Evolutionary conservation across 129 eudicot species (phyloP).

Genomic region (Scalesia atractyloides): DNA sequence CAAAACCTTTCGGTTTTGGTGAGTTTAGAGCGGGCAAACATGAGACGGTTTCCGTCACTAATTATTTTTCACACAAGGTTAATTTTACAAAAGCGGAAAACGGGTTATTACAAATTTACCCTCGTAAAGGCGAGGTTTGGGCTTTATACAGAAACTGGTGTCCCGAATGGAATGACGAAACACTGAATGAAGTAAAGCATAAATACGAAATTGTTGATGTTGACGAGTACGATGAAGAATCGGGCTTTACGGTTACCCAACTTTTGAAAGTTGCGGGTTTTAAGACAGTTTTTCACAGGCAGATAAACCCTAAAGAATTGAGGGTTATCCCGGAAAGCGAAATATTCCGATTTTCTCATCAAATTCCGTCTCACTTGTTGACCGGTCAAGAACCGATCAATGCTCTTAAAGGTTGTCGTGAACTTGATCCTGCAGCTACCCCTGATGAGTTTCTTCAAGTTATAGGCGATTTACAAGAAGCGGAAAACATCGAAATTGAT

Average conservation of each 20-base stretch:
- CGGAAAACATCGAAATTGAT: conserved; percentile 37
- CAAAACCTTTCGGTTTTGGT: conserved; percentile 77
- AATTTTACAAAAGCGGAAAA: conserved; percentile 44
- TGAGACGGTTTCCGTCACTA: conserved; percentile 30
- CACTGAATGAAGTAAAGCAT: conserved; percentile 49
- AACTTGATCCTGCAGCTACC: conserved; percentile 80
- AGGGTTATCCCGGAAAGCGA: conserved; percentile 70
- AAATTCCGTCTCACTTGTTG: conserved; percentile 59
- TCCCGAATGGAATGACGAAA: conserved; percentile 62
- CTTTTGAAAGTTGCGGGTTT: conserved; percentile 92
- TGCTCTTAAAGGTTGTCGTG: conserved; percentile 64
- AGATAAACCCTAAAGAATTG: conserved; percentile 47
- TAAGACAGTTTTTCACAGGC: conserved; percentile 70
- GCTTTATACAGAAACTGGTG: conserved; percentile 80
- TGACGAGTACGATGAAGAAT: conserved; percentile 62
- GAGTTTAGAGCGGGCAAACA: conserved; percentile 59
- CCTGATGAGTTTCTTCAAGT: conserved; percentile 65
- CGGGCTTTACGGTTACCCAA: conserved; percentile 56
- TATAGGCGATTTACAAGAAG: conserved; percentile 41
- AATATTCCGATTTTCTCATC: conserved; percentile 76
- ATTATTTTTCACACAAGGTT: conserved; percentile 74
- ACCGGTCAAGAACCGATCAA: conserved; percentile 56
- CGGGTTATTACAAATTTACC: conserved; percentile 58
- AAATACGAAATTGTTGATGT: conserved; percentile 71
- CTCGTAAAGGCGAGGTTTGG: conserved; percentile 78